A percentile compares a stretch with the other conserved stretches of the same genome.
Evolutionary conservation across 1,284 basidiomycete species (phyloP).

Genomic region (Apiotrichum sp.): DNA sequence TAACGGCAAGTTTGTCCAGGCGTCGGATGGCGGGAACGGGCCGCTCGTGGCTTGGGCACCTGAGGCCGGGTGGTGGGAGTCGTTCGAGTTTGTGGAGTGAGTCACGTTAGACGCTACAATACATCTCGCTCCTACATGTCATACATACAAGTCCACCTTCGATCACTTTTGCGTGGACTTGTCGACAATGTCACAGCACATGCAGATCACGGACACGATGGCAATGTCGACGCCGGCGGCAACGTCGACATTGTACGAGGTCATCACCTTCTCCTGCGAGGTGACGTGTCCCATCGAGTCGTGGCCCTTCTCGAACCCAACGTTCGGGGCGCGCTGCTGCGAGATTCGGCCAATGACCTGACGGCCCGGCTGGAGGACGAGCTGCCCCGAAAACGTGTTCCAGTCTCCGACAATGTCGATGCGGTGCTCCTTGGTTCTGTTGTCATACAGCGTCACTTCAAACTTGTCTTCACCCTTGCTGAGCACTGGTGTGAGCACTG

Average conservation of each 20-base stretch:
- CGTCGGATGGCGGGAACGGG: background rate
- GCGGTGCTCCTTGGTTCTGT: background rate
- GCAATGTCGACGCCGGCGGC: slow-evolving; percentile 1
- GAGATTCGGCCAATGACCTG: background rate
- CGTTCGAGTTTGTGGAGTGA: slow-evolving; percentile 10
- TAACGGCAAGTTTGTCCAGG: slow-evolving; percentile 15
- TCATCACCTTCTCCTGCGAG: background rate
- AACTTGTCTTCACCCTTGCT: background rate
- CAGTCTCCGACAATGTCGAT: background rate
- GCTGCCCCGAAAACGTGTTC: background rate
- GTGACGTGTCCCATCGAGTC: too few relatives aligned
- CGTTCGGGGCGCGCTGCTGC: too few relatives aligned
- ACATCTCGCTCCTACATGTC: background rate
- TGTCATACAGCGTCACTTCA: background rate
- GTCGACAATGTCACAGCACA: background rate
- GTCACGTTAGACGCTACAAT: too few relatives aligned
- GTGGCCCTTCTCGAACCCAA: background rate
- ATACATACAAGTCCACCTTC: background rate
- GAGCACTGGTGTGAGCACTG: background rate
- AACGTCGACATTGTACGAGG: slow-evolving; percentile 1
- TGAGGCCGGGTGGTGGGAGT: slow-evolving; percentile 16
- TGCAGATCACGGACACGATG: background rate
- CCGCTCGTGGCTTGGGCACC: slow-evolving; percentile 3
- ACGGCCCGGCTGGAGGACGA: background rate
- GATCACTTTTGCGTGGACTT: background rate